Evolutionary conservation across 306 rosid genomes (phyloP), one percentile per base, ranked within the genome.

Genomic region (Alnus rubra): DNA sequence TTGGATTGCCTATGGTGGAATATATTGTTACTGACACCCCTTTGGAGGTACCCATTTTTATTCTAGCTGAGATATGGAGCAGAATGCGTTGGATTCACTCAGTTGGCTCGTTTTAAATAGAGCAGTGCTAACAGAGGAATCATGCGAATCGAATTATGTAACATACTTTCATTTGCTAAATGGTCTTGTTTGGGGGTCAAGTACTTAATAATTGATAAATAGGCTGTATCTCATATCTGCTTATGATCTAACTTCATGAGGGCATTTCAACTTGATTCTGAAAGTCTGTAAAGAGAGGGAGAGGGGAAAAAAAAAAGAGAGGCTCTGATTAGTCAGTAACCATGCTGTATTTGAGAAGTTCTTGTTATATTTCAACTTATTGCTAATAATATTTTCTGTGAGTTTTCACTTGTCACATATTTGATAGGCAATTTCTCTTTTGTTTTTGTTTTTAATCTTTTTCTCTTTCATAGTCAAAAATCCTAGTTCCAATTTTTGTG

Each of bases 1-100:
- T 92, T 82, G 98, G 98, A 75, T 89, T 92, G 86, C 93, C 96
- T 82, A 80, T 94, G 71, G 82, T 89, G 67, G 94, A 92, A 79
- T 94, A 88, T 75, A 82, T 78, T 73, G 92, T 94, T 76, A 94
- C 97, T 42, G 97, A 94, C 74, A 79, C 90, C 55, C 97, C 97
- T 1, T 82, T 94, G 69, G 73, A 88, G 96, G 97, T 94, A 82
- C 45, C 54, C 54, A 39, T 47, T 82, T 35, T 9, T 68, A 44
- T 74, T 83, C 76, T 79, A 71, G 44, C 55, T 18, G 70, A 11
- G 60, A 48, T 71, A 59, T 14, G 56, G 42, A 74, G 76, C 70
- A 56, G 71, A 31, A 12, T 53, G 53, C 65, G 37, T 1, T 78
- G 80, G 80, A 73, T 37, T 76, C 59, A 54, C 28, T 19, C 49